Base-by-base conservation (phyloP, 148 eudicot genomes). In the Silene conica region DNA sequence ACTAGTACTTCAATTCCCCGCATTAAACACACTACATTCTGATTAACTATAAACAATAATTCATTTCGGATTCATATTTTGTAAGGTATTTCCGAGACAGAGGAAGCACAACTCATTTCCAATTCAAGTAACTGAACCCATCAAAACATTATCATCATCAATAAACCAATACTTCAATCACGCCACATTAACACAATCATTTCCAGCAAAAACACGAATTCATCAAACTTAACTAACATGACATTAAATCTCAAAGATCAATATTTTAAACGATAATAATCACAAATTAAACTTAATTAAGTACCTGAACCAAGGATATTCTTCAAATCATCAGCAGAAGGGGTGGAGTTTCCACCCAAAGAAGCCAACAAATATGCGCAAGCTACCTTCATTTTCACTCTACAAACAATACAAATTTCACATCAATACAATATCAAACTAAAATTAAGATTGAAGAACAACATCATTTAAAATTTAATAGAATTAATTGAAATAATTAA, bases 351-450 rank as follows among this genome's bases (percentile, higher is more conserved):
- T 21, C 96, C 97, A 0, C 97, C 96, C 89, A 92, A 83, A 46
- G 81, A 88, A 73, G 95, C 97, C 75, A 92, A 86, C 89, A 92
- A 84, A 28, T 90, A 89, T 10, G 95, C 90, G 63, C 89, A 88
- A 26, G 90, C 78, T 1, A 90, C 82, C 89, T 92, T 92, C 97
- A 92, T 69, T 54, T 25, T 69, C 15, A 3, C 11, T 71, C 77
- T 83, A 64, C 56, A 58, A 1, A 64, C 56, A 58, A 1, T 26
- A 69, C 5, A 55, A 64, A 68, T 5, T 21, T 1, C n/a, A 41
- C 15, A 41, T 14, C 4, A 31, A 31, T 41, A 43, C 54, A 41
- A 38, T 3, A 11, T 55, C 54, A 28, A 34, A 8, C 0, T 54
- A 55, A 3, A 5, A 10, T 16, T 58, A 38, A 34, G 18, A 28